These are phyloP conservation scores for Colletotrichum incanum DNA, from an alignment of 2,329 filamentous ascomycete genomes.

Conservation along the genomic window DNA sequence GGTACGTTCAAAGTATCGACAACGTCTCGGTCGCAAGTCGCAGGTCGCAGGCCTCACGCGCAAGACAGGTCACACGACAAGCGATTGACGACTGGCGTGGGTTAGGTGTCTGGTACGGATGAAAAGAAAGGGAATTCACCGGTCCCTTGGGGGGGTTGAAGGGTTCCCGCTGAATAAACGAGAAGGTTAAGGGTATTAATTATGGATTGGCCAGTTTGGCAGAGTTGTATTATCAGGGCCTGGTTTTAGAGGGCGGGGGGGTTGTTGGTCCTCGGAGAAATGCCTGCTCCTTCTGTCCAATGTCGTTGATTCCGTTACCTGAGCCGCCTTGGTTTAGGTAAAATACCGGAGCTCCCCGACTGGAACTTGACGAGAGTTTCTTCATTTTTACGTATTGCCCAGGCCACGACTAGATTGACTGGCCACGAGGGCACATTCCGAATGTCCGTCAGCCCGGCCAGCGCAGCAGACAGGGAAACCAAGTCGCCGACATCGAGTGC, in stretches of 20 bases:
- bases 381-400: constrained; percentile 27
- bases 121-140: background rate
- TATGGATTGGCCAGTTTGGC: constrained; percentile 24
- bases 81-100: background rate
- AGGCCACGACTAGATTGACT: background rate
- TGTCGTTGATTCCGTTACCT: constrained; percentile 9
- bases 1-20: constrained; percentile 8
- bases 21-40: constrained; percentile 21
- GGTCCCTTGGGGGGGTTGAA: background rate
- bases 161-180: constrained; percentile 35
- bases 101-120: background rate
- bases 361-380: constrained; percentile 7
- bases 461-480: background rate
- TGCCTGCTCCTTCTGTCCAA: background rate
- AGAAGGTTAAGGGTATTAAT: constrained; percentile 28
- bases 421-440: constrained; percentile 34
- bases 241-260: constrained; percentile 7
- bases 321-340: constrained; percentile 16
- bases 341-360: constrained; percentile 8
- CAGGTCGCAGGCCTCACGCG: background rate
- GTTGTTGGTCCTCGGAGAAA: background rate
- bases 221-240: constrained; percentile 9
- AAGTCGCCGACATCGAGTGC: background rate
- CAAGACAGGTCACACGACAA: background rate
- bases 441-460: constrained; percentile 16